phyloP scores from a whole-genome alignment of 2,329 filamentous ascomycete species.

The Grosmannia clavigera region DNA sequence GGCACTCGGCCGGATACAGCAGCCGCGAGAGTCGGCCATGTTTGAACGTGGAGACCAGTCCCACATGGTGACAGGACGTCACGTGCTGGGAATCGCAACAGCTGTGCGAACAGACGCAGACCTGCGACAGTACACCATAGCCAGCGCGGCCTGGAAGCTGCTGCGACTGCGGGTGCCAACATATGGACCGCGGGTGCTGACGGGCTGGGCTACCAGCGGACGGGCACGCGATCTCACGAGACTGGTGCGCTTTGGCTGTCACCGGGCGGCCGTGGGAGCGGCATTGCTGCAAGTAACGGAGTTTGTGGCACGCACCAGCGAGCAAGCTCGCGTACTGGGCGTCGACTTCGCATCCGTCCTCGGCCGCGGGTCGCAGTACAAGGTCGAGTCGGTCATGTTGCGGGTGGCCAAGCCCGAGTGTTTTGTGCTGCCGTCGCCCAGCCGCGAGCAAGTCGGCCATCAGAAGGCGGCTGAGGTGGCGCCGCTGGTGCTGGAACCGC shows the following conservation, averaged over 20 bases:
- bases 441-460: slow-evolving; percentile 77
- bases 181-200: slow-evolving; percentile 68
- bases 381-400: slow-evolving; percentile 98
- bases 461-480: slow-evolving; percentile 93
- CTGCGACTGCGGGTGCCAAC: slow-evolving; percentile 81
- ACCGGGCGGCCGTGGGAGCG: slow-evolving; percentile 68
- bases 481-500: slow-evolving; percentile 93
- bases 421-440: slow-evolving; percentile 80
- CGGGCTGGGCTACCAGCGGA: slow-evolving; percentile 64
- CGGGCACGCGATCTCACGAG: slow-evolving; percentile 59
- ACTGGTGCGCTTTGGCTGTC: slow-evolving; percentile 65
- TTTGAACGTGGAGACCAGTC: slow-evolving; percentile 48
- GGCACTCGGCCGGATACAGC: slow-evolving; percentile 68
- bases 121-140: slow-evolving; percentile 87
- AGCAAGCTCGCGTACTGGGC: slow-evolving; percentile 84
- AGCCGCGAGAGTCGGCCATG: slow-evolving; percentile 5
- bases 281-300: slow-evolving; percentile 87
- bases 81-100: slow-evolving; percentile 95
- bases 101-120: slow-evolving; percentile 91
- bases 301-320: slow-evolving; percentile 75
- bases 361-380: slow-evolving; percentile 90
- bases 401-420: slow-evolving; percentile 96
- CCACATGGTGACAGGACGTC: slow-evolving; percentile 74
- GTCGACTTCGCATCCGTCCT: slow-evolving; percentile 97
- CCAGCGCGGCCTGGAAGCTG: slow-evolving; percentile 87